phyloP scores from a whole-genome alignment of 2,329 filamentous ascomycete genomes.

The Verruconis gallopava region DNA sequence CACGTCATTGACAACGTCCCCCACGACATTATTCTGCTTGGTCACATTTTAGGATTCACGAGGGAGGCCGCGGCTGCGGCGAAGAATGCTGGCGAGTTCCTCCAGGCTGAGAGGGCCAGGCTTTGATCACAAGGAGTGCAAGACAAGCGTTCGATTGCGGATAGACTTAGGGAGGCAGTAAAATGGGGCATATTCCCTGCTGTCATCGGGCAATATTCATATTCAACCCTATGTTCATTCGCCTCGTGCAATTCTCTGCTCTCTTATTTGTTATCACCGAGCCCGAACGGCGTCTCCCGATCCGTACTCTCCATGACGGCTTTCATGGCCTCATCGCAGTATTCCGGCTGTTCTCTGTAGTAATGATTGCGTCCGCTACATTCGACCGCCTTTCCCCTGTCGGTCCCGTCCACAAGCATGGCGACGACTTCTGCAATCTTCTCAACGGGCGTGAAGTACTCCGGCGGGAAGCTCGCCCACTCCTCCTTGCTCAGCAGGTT shows the following conservation, averaged over 20 bases:
- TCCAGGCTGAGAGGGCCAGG: conserved; percentile 6
- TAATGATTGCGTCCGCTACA: conserved; percentile 7
- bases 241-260: no score
- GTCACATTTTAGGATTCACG: conserved; percentile 29
- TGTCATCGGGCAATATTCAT: no score
- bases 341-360: conserved; percentile 6
- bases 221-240: no score
- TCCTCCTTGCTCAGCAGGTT: conserved; percentile 21
- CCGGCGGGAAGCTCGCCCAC: conserved; percentile 23
- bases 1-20: conserved; percentile 28
- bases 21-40: conserved; percentile 35
- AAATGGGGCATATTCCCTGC: no score
- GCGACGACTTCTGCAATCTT: conserved; percentile 20
- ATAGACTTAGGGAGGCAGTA: no score
- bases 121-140: no score
- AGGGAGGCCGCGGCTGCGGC: conserved; percentile 22
- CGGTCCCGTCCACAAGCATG: conserved; percentile 19
- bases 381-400: conserved; percentile 13
- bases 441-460: conserved; percentile 22
- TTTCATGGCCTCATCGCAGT: conserved; percentile 8
- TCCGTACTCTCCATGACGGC: background rate
- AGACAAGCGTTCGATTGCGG: no score
- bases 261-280: no score
- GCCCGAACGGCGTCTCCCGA: background rate
- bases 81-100: conserved; percentile 26